Percentiles rank a stretch among this genome's conserved stretches.
Conservation (phyloP, 306 rosid species). For the Gillenia trifoliata region DNA sequence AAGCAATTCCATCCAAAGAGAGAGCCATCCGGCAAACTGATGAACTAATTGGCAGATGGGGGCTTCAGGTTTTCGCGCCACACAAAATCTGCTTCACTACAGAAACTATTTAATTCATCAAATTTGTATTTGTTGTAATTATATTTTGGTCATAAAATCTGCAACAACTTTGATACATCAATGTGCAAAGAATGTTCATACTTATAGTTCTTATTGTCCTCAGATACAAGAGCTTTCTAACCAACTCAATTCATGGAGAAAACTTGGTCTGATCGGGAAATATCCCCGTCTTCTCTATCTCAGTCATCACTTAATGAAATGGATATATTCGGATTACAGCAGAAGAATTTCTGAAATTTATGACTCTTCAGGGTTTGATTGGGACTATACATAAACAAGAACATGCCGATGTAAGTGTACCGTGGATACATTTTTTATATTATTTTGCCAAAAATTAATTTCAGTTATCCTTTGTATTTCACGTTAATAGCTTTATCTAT, state of each 20-base stretch:
- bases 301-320: neutral
- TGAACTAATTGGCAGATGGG: neutral
- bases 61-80: slow-evolving; percentile 9
- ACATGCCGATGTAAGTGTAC: too few relatives aligned
- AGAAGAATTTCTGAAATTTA: neutral
- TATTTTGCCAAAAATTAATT: neutral
- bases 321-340: too few relatives aligned
- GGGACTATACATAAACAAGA: neutral
- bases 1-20: neutral
- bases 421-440: neutral
- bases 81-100: neutral
- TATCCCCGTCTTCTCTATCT: neutral
- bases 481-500: neutral
- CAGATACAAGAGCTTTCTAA: too few relatives aligned
- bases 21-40: neutral
- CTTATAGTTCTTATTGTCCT: neutral
- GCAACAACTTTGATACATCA: neutral
- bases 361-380: neutral
- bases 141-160: neutral
- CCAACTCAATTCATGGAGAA: too few relatives aligned
- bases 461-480: neutral
- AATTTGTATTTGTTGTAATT: neutral
- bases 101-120: neutral
- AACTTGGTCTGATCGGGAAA: too few relatives aligned
- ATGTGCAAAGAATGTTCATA: neutral